A percentile compares a stretch with the other conserved stretches of the same genome.
These are phyloP conservation scores for Ceratocystis smalleyi DNA, from an alignment of 2,329 filamentous ascomycete species.

Conservation along the genomic window DNA sequence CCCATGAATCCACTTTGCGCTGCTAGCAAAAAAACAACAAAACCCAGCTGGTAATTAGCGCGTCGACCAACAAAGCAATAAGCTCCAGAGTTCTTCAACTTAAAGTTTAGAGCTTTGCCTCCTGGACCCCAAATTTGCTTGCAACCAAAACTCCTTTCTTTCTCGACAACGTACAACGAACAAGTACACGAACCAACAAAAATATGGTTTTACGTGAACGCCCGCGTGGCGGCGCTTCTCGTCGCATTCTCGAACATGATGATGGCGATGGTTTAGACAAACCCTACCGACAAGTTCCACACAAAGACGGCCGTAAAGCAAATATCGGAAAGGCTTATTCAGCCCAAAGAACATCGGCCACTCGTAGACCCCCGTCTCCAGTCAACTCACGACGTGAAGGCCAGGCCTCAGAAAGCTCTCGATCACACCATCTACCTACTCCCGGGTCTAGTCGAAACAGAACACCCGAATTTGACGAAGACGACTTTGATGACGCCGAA, in stretches of 20 bases:
- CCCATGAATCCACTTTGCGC: neutral
- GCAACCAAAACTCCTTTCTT: neutral
- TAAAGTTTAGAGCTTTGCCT: neutral
- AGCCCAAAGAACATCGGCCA: neutral
- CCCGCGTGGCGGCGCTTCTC: slow-evolving; percentile 4
- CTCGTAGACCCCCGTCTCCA: slow-evolving; percentile 11
- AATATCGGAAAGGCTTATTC: neutral
- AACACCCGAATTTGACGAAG: slow-evolving; percentile 12
- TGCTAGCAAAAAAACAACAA: neutral
- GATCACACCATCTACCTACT: slow-evolving; percentile 12
- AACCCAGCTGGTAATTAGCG: neutral
- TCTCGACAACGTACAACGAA: neutral
- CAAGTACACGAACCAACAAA: neutral
- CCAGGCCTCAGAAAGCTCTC: slow-evolving; percentile 11
- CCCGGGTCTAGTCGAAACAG: slow-evolving; percentile 13
- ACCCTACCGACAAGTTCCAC: neutral
- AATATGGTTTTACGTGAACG: neutral
- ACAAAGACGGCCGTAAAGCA: slow-evolving; percentile 1
- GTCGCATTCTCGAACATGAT: slow-evolving; percentile 6
- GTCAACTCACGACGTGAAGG: slow-evolving; percentile 11
- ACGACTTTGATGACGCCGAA: slow-evolving; percentile 6
- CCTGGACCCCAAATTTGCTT: neutral
- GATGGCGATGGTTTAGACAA: slow-evolving; percentile 7
- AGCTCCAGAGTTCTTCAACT: neutral
- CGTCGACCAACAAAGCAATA: neutral